A percentile compares a stretch with the other conserved stretches of the same genome.
Evolutionary conservation across 495 filamentous ascomycete species (phyloP).

Genomic region (Penicillium pulvis): DNA sequence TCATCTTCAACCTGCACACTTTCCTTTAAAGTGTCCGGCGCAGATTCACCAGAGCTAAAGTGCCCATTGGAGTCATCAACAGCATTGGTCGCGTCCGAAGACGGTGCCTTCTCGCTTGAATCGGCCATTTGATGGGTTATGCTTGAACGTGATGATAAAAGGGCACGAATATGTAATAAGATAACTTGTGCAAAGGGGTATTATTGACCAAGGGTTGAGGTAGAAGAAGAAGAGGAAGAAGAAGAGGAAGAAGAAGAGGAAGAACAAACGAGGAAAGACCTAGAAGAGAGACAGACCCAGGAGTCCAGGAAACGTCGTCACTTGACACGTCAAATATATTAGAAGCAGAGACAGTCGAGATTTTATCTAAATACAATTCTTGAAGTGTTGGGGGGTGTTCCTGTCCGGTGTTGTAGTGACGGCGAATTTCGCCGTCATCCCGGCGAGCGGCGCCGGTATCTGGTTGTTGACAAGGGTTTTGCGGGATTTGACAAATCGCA

Average conservation of each 20-base stretch:
- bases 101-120: background rate
- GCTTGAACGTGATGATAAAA: background rate
- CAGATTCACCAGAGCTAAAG: background rate
- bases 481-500: background rate
- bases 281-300: no score
- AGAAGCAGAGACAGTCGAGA: background rate
- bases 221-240: no score
- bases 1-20: slow-evolving; percentile 1
- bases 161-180: no score
- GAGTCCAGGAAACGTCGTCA: no score
- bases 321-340: background rate
- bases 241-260: no score
- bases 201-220: no score
- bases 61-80: slow-evolving; percentile 4
- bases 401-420: background rate
- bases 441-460: background rate
- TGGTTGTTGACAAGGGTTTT: slow-evolving; percentile 1
- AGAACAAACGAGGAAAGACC: no score
- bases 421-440: slow-evolving; percentile 4
- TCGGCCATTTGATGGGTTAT: slow-evolving; percentile 3
- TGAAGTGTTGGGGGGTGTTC: background rate
- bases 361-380: background rate
- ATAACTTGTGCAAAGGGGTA: no score
- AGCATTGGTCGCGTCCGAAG: slow-evolving; percentile 1
- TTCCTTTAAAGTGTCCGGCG: background rate